Base-by-base conservation (phyloP, 106 monocot species). In the Chionographis japonica region DNA sequence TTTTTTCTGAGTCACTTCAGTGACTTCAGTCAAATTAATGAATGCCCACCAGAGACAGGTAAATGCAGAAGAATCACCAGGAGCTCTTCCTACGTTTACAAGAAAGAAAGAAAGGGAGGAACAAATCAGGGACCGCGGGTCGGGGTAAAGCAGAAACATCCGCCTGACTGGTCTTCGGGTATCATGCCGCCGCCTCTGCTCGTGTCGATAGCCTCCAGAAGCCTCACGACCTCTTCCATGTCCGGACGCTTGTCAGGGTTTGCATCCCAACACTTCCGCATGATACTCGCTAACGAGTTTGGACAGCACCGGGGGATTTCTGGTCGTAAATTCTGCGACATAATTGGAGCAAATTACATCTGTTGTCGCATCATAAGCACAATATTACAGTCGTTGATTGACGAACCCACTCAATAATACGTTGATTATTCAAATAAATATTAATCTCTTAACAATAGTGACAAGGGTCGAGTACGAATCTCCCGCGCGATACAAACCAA, bases 241-340 rank as follows among this genome's bases (percentile, higher is more conserved):
- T 84, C 81, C 0, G 78, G 88, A 10, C 84, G 62, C 50, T 88
- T 88, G 16, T 88, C 81, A 0, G 81, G 84, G 20, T 88, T 81
- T 14, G 78, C 75, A 53, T 88, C 88, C 88, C 84, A 88, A 40
- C 88, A 88, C 69, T 68, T 80, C 52, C 58, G 56, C 88, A 88
- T 84, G 4, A 88, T 81, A n/a, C 58, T 84, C 42, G 71, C 80
- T 37, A 88, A 51, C 8, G 84, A 70, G 52, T 65, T 78, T 36
- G 88, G 88, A 54, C 88, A 88, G n/a, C 84, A 88, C 8, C 88
- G 62, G 8, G 88, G 88, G 14, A 88, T 78, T 20, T 88, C 84
- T 52, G 84, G 84, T 56, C 84, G 73, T 63, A 88, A 61, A 78
- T 84, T 84, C 84, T 88, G 70, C 37, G 20, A 63, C 11, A 73